Conservation (phyloP, 768 basidiomycete genomes). For the Leccinum incarnatum region DNA sequence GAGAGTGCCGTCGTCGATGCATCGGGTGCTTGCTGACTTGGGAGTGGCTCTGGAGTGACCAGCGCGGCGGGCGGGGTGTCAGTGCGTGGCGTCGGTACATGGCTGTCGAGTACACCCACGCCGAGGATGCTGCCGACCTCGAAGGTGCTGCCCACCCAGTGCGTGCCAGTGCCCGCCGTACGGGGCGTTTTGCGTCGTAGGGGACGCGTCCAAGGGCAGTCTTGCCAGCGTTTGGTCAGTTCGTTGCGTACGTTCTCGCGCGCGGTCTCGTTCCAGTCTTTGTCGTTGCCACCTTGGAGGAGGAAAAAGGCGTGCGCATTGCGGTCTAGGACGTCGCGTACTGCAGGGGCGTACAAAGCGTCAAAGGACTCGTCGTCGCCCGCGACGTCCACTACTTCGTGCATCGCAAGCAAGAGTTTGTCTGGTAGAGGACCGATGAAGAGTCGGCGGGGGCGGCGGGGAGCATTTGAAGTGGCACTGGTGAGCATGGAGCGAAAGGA, state of each 20-base stretch:
- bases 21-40: constrained; percentile 4
- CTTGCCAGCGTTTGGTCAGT: constrained; percentile 58
- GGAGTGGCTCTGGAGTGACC: not conserved
- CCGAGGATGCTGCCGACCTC: constrained; percentile 78
- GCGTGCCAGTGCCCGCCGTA: constrained; percentile 15
- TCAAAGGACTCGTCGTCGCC: constrained; percentile 33
- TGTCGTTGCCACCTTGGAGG: constrained; percentile 56
- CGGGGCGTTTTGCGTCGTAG: constrained; percentile 31
- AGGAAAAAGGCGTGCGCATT: constrained; percentile 67
- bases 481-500: not conserved
- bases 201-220: constrained; percentile 62
- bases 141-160: constrained; percentile 74
- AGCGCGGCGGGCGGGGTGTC: not conserved
- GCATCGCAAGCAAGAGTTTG: constrained; percentile 44
- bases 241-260: constrained; percentile 52
- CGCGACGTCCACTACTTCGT: constrained; percentile 23
- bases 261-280: constrained; percentile 63
- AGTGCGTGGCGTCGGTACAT: constrained; percentile 5
- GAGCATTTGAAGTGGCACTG: not conserved
- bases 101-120: constrained; percentile 50
- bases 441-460: constrained; percentile 38
- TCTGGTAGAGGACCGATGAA: constrained; percentile 81
- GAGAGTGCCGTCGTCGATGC: constrained; percentile 23
- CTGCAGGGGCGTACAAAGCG: constrained; percentile 35
- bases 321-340: constrained; percentile 43